Evolutionary conservation across 2,329 filamentous ascomycete species (phyloP), one percentile per base, ranked within the genome.

Genomic region (Microcyclosporella mali): DNA sequence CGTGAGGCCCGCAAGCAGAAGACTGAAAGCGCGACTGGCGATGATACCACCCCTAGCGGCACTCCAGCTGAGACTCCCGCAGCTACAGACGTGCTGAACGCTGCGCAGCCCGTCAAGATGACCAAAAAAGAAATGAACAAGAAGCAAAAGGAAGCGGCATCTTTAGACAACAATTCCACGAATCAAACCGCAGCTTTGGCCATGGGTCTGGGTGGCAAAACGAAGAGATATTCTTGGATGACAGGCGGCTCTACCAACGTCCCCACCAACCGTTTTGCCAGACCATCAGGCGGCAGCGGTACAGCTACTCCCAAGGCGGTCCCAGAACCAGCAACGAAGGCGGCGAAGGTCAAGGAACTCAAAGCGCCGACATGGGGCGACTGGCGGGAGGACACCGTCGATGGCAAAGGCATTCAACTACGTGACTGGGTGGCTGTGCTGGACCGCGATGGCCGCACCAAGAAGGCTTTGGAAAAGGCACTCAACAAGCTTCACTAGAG

Each of bases 51-150:
- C 21, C 19, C 37, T 12, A 43, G 40, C n/a, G 49, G 43, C 38
- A 44, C 40, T 18, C 37, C 49, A n/a, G 53, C 61, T 10, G 52
- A 55, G 18, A 55, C 57, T 11, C 50, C 57, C 10, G 59, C 28
- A 12, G 60, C 60, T 6, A 43, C 45, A 68, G 73, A 37, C 66
- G 64, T 47, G 63, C 48, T 52, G 14, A 40, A 49, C 15, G 38
- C 51, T n/a, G 46, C 47, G n/a, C 79, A 51, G 57, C 76, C 18
- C 73, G 78, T 70, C 52, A 90, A 88, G 63, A 74, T 86, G 39
- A 85, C 84, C 3, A 95, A 95, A 73, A 95, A 95, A 68, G 88
- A 95, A 63, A 74, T 84, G 60, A 87, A 83, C 64, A 84, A 82
- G 51, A 75, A 84, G 53, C 78, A 81, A n/a, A 82, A 87, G 29